Evolutionary conservation across 169 alveolate species (phyloP), one percentile per base, ranked within the genome.

Genomic region (Plasmodium vinckei): DNA sequence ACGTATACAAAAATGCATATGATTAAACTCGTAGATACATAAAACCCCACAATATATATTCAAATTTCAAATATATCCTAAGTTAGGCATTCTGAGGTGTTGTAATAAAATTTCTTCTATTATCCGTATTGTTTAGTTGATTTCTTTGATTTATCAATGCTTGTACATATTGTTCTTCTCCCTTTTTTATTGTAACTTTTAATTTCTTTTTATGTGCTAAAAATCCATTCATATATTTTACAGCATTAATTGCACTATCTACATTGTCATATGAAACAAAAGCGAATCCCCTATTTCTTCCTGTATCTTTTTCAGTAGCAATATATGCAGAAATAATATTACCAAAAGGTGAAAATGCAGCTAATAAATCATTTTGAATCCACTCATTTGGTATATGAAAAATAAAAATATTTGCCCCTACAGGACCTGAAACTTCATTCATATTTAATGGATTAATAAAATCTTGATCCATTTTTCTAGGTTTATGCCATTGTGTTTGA

Each of bases 321-420:
- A 97, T 95, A 54, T 97, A 92, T 12, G 98, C 99, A 39, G 97
- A 93, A 39, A 97, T 71, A 12, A 97, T 95, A 44, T 94, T 94
- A 4, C 99, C 99, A 67, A 94, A 96, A 53, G 93, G 95, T 54
- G 95, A 92, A 86, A 97, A 97, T 68, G 96, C 95, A 17, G 90
- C 70, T 44, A 96, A 75, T 33, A 97, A 94, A 60, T 96, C 98
- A 19, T 72, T 73, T 63, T 97, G 95, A 9, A 92, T 95, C 99
- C 99, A 97, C 44, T 96, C 98, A 75, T 92, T 92, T 15, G 99
- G 99, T 12, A 97, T 92, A 93, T 97, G 98, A 90, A 97, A 97
- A 60, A 97, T 94, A 88, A 97, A 97, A 39, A 97, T 89, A 73
- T 97, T 97, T 42, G 98, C 96, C 10, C 99, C 99, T 1, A 96